These are phyloP conservation scores for Spatholobus suberectus DNA, from an alignment of 306 rosid genomes.

Conservation along the genomic window DNA sequence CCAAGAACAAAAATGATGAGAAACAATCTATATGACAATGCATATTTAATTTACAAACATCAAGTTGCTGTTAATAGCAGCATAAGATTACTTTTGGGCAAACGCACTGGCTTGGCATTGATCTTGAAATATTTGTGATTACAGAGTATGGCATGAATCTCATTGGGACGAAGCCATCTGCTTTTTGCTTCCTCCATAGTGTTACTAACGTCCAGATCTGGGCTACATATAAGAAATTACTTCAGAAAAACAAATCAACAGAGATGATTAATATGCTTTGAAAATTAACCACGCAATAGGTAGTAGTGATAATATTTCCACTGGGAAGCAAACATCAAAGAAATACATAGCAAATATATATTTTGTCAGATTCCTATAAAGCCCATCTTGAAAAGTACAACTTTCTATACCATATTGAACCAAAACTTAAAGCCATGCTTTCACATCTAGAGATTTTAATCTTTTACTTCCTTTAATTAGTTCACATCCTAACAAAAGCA, in stretches of 20 bases:
- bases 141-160: conserved; percentile 88
- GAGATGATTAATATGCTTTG: conserved; percentile 11
- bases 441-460: conserved; percentile 22
- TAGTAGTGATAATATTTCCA: background rate
- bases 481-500: background rate
- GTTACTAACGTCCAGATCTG: conserved; percentile 76
- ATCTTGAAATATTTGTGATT: conserved; percentile 81
- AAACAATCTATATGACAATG: conserved; percentile 7
- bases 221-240: conserved; percentile 31
- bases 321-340: conserved; percentile 7
- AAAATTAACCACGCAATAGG: conserved; percentile 13
- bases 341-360: background rate
- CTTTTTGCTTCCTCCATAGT: conserved; percentile 76
- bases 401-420: no score
- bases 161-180: conserved; percentile 99
- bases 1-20: background rate
- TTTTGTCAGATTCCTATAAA: conserved; percentile 21
- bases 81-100: conserved; percentile 73
- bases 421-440: background rate
- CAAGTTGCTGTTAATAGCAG: conserved; percentile 32
- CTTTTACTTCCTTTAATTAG: conserved; percentile 13
- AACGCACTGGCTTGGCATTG: conserved; percentile 78
- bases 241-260: conserved; percentile 41
- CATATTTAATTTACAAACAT: conserved; percentile 29
- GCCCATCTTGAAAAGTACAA: background rate